Conservation (phyloP, 352 stramenopile genomes). For the Labyrinthula sp. region DNA sequence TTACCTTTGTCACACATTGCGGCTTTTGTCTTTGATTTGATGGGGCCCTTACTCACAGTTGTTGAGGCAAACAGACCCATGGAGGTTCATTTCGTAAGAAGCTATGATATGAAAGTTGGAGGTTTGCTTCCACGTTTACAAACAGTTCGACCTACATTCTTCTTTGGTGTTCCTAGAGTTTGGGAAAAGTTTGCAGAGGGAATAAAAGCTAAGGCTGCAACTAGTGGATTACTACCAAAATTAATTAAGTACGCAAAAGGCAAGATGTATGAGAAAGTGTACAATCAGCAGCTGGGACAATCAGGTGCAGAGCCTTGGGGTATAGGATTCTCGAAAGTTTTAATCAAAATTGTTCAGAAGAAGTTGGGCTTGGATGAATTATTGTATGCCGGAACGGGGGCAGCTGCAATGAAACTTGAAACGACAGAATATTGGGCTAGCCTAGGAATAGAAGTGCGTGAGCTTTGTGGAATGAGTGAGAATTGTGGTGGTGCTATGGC, state of each 20-base stretch:
- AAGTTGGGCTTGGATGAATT: conserved; percentile 32
- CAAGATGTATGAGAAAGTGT: background rate
- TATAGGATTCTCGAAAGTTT: conserved; percentile 26
- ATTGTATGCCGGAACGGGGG: conserved; percentile 31
- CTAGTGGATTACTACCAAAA: too few species aligned
- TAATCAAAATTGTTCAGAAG: conserved; percentile 32
- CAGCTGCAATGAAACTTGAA: conserved; percentile 33
- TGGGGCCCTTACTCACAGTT: conserved; percentile 41
- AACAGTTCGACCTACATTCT: conserved; percentile 54
- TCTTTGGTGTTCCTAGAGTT: conserved; percentile 59
- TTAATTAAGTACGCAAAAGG: conserved; percentile 7
- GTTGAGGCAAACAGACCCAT: too few species aligned
- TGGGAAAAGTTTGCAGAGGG: conserved; percentile 68
- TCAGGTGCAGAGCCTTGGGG: background rate
- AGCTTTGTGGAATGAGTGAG: conserved; percentile 35
- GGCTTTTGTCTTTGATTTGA: conserved; percentile 59
- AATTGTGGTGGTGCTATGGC: conserved; percentile 5
- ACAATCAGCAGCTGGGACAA: conserved; percentile 9
- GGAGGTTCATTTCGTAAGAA: conserved; percentile 44
- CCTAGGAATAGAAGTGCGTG: conserved; percentile 34
- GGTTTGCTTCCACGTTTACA: conserved; percentile 56
- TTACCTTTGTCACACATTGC: conserved; percentile 65
- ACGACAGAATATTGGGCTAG: conserved; percentile 36
- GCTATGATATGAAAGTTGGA: conserved; percentile 57
- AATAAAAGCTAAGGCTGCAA: conserved; percentile 17